Evolutionary conservation across 1,139 yeast species (phyloP).

Genomic region (Saccharomyces hybrid): DNA sequence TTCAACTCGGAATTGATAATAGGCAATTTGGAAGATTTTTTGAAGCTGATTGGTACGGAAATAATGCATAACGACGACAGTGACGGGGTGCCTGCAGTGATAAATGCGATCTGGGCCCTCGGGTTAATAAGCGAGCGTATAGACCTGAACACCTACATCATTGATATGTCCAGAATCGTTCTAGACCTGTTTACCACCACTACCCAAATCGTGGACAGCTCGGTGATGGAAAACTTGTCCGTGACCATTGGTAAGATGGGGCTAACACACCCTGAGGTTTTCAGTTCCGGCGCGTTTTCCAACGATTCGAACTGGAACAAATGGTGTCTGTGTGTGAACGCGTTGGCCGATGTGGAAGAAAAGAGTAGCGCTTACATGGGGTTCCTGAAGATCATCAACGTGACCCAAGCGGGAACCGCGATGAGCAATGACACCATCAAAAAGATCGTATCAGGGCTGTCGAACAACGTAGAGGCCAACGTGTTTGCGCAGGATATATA

Average conservation of each 20-base stretch:
- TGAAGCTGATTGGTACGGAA: slow-evolving; percentile 63
- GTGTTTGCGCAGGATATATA: slow-evolving; percentile 25
- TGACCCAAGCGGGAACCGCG: slow-evolving; percentile 15
- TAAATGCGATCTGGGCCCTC: slow-evolving; percentile 89
- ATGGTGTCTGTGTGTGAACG: slow-evolving; percentile 25
- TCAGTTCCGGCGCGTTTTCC: slow-evolving; percentile 39
- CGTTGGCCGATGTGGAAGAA: slow-evolving; percentile 29
- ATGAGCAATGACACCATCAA: slow-evolving; percentile 20
- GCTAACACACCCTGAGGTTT: slow-evolving; percentile 49
- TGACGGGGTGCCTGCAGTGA: slow-evolving; percentile 54
- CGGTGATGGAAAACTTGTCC: slow-evolving; percentile 84
- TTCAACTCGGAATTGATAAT: slow-evolving; percentile 31
- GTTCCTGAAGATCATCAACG: slow-evolving; percentile 26
- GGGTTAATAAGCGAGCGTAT: slow-evolving; percentile 76
- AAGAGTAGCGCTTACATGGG: slow-evolving; percentile 31
- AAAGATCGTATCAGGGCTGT: slow-evolving; percentile 23
- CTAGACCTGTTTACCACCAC: slow-evolving; percentile 58
- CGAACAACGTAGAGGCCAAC: slow-evolving; percentile 23
- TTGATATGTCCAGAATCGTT: slow-evolving; percentile 52
- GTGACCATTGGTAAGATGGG: slow-evolving; percentile 90
- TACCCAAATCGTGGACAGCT: slow-evolving; percentile 31
- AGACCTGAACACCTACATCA: slow-evolving; percentile 52
- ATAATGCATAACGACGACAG: slow-evolving; percentile 35
- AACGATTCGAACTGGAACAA: slow-evolving; percentile 23
- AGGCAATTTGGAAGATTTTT: slow-evolving; percentile 44